Conservation (phyloP, 2,329 filamentous ascomycete genomes). For the Fusarium miscanthi region DNA sequence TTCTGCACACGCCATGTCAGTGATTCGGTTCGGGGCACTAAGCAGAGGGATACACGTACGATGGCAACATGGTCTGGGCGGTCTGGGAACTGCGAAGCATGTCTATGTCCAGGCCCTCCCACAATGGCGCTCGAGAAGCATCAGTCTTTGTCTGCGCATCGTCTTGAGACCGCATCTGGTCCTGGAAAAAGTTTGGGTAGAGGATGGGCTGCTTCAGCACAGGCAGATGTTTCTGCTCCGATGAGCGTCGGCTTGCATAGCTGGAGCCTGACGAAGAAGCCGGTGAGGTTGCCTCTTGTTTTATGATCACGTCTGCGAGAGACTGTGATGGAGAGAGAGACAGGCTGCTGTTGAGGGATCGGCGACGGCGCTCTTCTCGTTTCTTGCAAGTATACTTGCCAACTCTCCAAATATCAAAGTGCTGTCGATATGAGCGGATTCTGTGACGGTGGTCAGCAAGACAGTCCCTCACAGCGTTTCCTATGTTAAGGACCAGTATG, state of each 20-base stretch:
- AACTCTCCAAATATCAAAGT: slow-evolving; percentile 59
- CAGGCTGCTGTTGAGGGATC: slow-evolving; percentile 4
- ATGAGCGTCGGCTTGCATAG: slow-evolving; percentile 24
- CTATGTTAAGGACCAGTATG: not conserved
- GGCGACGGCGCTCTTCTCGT: slow-evolving; percentile 34
- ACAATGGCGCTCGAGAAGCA: not conserved
- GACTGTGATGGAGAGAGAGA: slow-evolving; percentile 35
- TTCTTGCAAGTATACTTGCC: slow-evolving; percentile 60
- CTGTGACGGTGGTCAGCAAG: slow-evolving; percentile 22
- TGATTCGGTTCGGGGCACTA: not conserved
- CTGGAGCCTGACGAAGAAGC: slow-evolving; percentile 14
- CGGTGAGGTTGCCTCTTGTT: slow-evolving; percentile 5
- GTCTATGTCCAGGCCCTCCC: slow-evolving; percentile 3
- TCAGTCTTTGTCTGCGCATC: slow-evolving; percentile 19
- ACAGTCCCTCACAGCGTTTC: not conserved
- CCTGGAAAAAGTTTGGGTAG: slow-evolving; percentile 13
- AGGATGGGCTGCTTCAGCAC: slow-evolving; percentile 7
- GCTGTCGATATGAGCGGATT: slow-evolving; percentile 61
- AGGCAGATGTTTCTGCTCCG: slow-evolving; percentile 35
- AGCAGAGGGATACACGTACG: slow-evolving; percentile 19
- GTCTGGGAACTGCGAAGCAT: slow-evolving; percentile 8
- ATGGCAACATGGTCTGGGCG: slow-evolving; percentile 18
- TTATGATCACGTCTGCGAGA: slow-evolving; percentile 9
- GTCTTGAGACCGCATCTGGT: not conserved
- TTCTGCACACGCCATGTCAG: slow-evolving; percentile 22